Conservation (phyloP, 2,329 filamentous ascomycete species). For the Aspergillus novoparasiticus region DNA sequence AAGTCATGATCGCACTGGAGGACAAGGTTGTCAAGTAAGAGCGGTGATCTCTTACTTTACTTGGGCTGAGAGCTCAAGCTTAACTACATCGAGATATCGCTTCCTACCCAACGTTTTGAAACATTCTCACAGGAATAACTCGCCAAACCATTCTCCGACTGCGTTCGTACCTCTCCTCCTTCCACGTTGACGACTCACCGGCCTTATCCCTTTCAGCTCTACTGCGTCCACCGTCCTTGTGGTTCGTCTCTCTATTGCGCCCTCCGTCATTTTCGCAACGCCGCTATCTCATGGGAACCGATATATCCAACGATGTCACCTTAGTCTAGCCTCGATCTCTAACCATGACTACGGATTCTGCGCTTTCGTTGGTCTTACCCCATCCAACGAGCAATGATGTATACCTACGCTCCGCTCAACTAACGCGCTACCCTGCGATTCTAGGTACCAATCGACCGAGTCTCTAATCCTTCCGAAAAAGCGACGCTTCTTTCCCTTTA, state of each 20-base stretch:
- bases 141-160: not conserved
- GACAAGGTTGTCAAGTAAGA: constrained; percentile 7
- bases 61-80: constrained; percentile 3
- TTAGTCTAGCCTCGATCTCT: constrained; percentile 26
- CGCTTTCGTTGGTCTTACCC: constrained; percentile 36
- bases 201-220: constrained; percentile 12
- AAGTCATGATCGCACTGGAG: constrained; percentile 9
- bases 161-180: not conserved
- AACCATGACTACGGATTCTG: constrained; percentile 48
- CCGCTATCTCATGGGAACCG: constrained; percentile 11
- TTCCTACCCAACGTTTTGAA: not conserved
- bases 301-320: constrained; percentile 35
- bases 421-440: constrained; percentile 14
- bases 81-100: not conserved
- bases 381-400: constrained; percentile 11
- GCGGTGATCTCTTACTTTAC: constrained; percentile 5
- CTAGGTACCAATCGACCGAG: constrained; percentile 67
- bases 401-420: constrained; percentile 14
- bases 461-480: constrained; percentile 62
- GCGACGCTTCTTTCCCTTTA: constrained; percentile 68
- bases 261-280: constrained; percentile 15
- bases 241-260: constrained; percentile 8
- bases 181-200: not conserved
- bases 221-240: constrained; percentile 2
- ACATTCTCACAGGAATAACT: not conserved